Evolutionary conservation across 495 filamentous ascomycete species (phyloP).

Genomic region (Monascus purpureus): DNA sequence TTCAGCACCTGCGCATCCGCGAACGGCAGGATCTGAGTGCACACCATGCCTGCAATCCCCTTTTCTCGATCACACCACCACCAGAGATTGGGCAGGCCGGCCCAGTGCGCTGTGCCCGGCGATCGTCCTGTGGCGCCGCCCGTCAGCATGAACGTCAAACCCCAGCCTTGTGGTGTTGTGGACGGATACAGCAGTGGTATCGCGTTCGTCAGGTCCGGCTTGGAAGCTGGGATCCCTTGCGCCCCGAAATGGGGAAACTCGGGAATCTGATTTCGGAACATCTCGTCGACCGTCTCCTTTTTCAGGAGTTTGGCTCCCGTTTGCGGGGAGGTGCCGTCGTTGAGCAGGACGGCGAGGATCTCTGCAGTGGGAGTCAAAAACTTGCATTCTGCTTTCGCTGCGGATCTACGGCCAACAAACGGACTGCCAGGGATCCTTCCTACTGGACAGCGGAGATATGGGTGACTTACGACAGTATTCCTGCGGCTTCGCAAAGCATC

Average conservation of each 20-base stretch:
- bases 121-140: slow-evolving; percentile 33
- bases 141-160: slow-evolving; percentile 41
- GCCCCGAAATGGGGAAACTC: slow-evolving; percentile 35
- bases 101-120: slow-evolving; percentile 33
- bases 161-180: slow-evolving; percentile 43
- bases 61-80: slow-evolving; percentile 45
- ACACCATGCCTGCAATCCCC: slow-evolving; percentile 40
- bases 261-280: slow-evolving; percentile 49
- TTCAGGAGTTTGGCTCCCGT: slow-evolving; percentile 34
- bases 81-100: slow-evolving; percentile 39
- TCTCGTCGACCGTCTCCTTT: slow-evolving; percentile 36
- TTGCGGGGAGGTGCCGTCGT: slow-evolving; percentile 32
- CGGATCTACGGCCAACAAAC: too few species aligned
- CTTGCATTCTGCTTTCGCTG: too few species aligned
- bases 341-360: slow-evolving; percentile 34
- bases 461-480: slow-evolving; percentile 43
- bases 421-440: too few species aligned
- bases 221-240: slow-evolving; percentile 29
- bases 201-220: slow-evolving; percentile 34
- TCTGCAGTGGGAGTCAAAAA: slow-evolving; percentile 7
- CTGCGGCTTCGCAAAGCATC: slow-evolving; percentile 35
- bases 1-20: slow-evolving; percentile 25
- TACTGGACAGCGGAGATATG: too few species aligned
- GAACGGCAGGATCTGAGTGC: slow-evolving; percentile 40
- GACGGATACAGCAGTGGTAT: slow-evolving; percentile 36